phyloP scores from a whole-genome alignment of 2,329 filamentous ascomycete species.

The Malbranchea cinnamomea region DNA sequence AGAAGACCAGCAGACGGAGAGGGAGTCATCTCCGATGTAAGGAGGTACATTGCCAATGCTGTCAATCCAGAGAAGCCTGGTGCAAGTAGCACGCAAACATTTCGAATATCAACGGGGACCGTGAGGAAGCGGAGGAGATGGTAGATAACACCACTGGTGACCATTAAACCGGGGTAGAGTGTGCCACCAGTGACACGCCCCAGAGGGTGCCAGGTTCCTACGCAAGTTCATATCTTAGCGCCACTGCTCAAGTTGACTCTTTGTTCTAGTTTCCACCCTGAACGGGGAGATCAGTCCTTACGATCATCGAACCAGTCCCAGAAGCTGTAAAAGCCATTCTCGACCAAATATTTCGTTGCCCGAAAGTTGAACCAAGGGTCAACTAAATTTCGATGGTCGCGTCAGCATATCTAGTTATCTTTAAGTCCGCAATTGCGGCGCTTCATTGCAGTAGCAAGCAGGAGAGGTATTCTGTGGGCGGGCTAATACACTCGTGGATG shows the following conservation, averaged over 20 bases:
- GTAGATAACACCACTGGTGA: slow-evolving; percentile 94
- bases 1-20: slow-evolving; percentile 89
- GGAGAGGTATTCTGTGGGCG: slow-evolving; percentile 4
- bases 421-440: not conserved
- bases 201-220: slow-evolving; percentile 93
- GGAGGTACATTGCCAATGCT: slow-evolving; percentile 79
- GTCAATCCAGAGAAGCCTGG: slow-evolving; percentile 90
- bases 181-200: slow-evolving; percentile 96
- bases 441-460: not conserved
- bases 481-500: slow-evolving; percentile 88
- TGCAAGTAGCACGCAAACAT: slow-evolving; percentile 93
- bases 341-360: slow-evolving; percentile 92
- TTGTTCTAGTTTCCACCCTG: not conserved
- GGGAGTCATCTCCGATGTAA: slow-evolving; percentile 95
- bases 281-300: slow-evolving; percentile 26
- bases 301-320: slow-evolving; percentile 99
- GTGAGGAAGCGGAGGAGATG: slow-evolving; percentile 78
- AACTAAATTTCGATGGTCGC: slow-evolving; percentile 40
- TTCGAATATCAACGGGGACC: slow-evolving; percentile 92
- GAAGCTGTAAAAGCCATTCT: slow-evolving; percentile 96
- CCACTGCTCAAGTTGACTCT: slow-evolving; percentile 1
- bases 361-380: slow-evolving; percentile 99
- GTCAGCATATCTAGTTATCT: slow-evolving; percentile 3
- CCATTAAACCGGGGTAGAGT: slow-evolving; percentile 97
- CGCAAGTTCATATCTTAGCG: slow-evolving; percentile 9